phyloP scores from a whole-genome alignment of 2,329 filamentous ascomycete species.

The Tolypocladium capitatum region DNA sequence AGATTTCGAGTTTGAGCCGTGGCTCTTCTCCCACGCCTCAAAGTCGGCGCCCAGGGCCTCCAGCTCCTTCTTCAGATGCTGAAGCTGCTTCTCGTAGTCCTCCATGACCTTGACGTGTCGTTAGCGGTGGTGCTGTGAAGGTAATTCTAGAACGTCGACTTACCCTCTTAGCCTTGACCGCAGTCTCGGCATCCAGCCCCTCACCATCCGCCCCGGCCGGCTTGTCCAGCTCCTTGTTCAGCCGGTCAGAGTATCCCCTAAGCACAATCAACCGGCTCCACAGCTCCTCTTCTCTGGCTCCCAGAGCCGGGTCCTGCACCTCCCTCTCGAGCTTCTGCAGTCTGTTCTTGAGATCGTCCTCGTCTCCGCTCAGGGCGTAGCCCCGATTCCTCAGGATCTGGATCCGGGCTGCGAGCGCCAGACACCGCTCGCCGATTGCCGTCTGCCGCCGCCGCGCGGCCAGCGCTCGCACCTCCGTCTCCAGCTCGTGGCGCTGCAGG shows the following conservation, averaged over 20 bases:
- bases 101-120: conserved; percentile 49
- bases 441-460: conserved; percentile 62
- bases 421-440: conserved; percentile 57
- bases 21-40: conserved; percentile 40
- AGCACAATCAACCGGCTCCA: conserved; percentile 72
- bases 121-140: conserved; percentile 4
- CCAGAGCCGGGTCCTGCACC: conserved; percentile 61
- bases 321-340: conserved; percentile 54
- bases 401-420: conserved; percentile 64
- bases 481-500: conserved; percentile 63
- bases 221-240: conserved; percentile 64
- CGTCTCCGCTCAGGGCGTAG: conserved; percentile 65
- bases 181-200: conserved; percentile 54
- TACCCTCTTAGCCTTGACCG: conserved; percentile 64
- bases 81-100: conserved; percentile 69
- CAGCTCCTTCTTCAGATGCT: conserved; percentile 60
- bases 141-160: conserved; percentile 9
- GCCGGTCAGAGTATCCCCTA: conserved; percentile 55
- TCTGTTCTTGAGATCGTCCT: conserved; percentile 65
- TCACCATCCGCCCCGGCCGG: conserved; percentile 42
- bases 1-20: conserved; percentile 24
- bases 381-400: conserved; percentile 71
- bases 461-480: conserved; percentile 59
- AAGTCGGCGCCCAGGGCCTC: conserved; percentile 48
- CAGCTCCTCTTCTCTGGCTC: conserved; percentile 68